phyloP scores from a whole-genome alignment of 129 eudicot genomes.

The Dittrichia graveolens region DNA sequence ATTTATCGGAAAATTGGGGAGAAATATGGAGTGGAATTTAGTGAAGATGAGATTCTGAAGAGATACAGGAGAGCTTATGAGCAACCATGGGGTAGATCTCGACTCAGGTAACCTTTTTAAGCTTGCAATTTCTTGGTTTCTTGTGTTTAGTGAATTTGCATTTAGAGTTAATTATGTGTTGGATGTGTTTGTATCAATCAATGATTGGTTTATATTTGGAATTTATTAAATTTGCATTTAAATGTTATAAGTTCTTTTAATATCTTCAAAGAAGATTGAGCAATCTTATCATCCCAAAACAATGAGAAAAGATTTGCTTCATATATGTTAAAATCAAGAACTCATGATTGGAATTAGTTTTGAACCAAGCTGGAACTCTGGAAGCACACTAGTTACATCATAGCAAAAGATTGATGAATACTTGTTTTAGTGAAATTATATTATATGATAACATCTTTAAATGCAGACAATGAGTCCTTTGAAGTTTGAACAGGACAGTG shows the following conservation, averaged over 20 bases:
- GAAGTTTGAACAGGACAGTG: neutral
- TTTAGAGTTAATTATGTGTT: neutral
- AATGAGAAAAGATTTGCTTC: neutral
- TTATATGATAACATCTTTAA: neutral
- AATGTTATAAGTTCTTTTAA: neutral
- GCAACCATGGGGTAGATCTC: constrained; percentile 97
- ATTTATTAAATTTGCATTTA: neutral
- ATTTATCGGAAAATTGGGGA: constrained; percentile 89
- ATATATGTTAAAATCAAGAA: neutral
- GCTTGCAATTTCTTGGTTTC: neutral
- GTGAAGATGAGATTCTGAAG: constrained; percentile 73
- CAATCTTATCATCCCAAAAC: too few relatives aligned
- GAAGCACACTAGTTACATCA: neutral
- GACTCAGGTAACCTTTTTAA: constrained; percentile 65
- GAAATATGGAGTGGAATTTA: constrained; percentile 85
- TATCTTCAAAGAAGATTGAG: neutral
- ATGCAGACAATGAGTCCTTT: constrained; percentile 6
- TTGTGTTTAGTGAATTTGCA: neutral
- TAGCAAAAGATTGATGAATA: neutral
- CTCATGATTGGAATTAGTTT: neutral
- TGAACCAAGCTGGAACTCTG: neutral
- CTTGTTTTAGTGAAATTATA: neutral
- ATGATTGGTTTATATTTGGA: neutral
- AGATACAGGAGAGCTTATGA: constrained; percentile 92
- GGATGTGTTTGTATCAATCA: neutral